These are phyloP conservation scores for Penicillium fimorum DNA, from an alignment of 495 filamentous ascomycete species.

Conservation along the genomic window DNA sequence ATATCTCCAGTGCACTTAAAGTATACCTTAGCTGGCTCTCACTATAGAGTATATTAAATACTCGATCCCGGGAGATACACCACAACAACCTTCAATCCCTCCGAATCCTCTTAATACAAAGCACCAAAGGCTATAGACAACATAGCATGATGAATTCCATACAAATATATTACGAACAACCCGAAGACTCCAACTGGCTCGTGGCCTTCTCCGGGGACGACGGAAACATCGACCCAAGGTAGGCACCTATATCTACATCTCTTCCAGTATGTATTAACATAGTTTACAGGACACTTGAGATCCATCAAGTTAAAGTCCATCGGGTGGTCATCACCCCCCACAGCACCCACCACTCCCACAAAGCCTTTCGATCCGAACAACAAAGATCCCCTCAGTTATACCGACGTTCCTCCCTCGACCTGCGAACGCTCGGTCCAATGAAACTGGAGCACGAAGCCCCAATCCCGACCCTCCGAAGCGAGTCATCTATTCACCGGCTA, in stretches of 20 bases:
- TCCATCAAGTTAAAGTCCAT: neutral
- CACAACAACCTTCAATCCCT: neutral
- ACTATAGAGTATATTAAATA: neutral
- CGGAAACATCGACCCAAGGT: constrained; percentile 5
- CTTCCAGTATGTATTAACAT: neutral
- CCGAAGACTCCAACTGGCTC: neutral
- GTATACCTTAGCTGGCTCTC: neutral
- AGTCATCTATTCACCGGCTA: neutral
- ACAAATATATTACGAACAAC: neutral
- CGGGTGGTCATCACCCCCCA: neutral
- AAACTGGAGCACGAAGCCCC: constrained; percentile 4
- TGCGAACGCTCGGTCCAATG: neutral
- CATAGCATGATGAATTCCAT: constrained; percentile 1
- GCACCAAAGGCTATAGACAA: neutral
- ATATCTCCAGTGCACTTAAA: neutral
- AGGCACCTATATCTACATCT: neutral
- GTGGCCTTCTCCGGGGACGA: constrained; percentile 1
- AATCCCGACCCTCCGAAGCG: neutral
- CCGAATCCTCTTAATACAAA: neutral
- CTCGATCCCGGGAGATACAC: neutral
- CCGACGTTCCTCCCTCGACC: neutral
- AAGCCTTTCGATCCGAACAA: neutral
- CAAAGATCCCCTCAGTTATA: neutral
- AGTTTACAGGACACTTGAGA: neutral
- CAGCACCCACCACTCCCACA: neutral